Conservation (phyloP, 805 yeast species). For the Wickerhamomyces sydowiorum region DNA sequence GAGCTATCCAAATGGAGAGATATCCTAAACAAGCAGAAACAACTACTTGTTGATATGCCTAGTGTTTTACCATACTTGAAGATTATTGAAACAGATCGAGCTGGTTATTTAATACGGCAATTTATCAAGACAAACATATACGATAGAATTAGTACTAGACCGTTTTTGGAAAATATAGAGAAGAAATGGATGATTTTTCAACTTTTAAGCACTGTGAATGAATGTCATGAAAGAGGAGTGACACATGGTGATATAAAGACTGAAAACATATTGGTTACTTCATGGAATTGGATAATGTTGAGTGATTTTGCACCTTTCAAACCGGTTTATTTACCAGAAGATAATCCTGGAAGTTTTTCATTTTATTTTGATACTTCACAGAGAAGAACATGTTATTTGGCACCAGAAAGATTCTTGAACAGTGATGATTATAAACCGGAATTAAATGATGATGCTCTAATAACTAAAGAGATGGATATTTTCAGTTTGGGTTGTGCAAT, state of each 20-base stretch:
- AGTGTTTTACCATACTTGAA: constrained; percentile 68
- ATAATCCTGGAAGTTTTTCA: constrained; percentile 87
- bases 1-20: constrained; percentile 17
- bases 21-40: constrained; percentile 28
- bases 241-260: constrained; percentile 90
- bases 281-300: constrained; percentile 83
- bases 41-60: constrained; percentile 41
- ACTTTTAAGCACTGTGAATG: constrained; percentile 53
- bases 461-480: constrained; percentile 71
- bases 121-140: constrained; percentile 74
- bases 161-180: constrained; percentile 77
- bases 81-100: constrained; percentile 82
- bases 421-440: constrained; percentile 13
- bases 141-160: constrained; percentile 82
- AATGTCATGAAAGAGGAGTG: constrained; percentile 56
- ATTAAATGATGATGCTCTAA: constrained; percentile 16
- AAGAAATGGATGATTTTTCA: constrained; percentile 84
- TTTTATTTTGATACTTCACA: constrained; percentile 90
- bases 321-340: constrained; percentile 83
- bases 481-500: constrained; percentile 83
- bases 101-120: constrained; percentile 86
- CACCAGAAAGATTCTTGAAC: constrained; percentile 79
- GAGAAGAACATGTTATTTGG: constrained; percentile 82
- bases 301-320: constrained; percentile 83
- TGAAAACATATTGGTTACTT: constrained; percentile 80